phyloP scores from a whole-genome alignment of 306 rosid genomes.

The Dicorynia guianensis region DNA sequence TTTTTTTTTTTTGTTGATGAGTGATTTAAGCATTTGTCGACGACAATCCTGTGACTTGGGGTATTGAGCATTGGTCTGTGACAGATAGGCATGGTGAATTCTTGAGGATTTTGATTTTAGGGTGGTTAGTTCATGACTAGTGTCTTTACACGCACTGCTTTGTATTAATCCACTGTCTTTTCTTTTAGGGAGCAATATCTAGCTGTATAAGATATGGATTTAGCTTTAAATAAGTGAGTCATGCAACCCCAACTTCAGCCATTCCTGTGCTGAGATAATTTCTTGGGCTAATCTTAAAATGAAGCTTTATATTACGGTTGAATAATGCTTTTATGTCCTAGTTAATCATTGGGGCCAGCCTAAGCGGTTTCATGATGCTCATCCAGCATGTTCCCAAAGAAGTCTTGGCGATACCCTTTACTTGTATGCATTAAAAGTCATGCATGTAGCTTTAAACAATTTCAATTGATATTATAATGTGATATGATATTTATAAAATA shows the following conservation, averaged over 20 bases:
- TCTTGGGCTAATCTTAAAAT: too few species aligned
- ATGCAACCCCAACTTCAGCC: too few species aligned
- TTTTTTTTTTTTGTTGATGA: neutral
- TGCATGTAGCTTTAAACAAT: slow-evolving; percentile 16
- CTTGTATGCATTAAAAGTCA: slow-evolving; percentile 15
- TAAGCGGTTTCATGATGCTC: neutral
- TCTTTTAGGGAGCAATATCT: too few species aligned
- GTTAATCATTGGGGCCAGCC: too few species aligned
- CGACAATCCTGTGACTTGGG: neutral
- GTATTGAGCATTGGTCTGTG: slow-evolving; percentile 21
- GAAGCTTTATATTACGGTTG: too few species aligned
- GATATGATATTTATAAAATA: neutral
- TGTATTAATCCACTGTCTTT: too few species aligned
- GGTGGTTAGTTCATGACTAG: neutral
- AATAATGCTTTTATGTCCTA: too few species aligned
- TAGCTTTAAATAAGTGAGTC: too few species aligned
- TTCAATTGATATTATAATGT: slow-evolving; percentile 9
- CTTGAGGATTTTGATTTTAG: slow-evolving; percentile 3
- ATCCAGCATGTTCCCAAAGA: slow-evolving; percentile 30
- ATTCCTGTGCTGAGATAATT: too few species aligned
- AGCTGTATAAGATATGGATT: too few species aligned
- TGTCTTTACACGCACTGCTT: neutral
- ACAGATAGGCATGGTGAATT: neutral
- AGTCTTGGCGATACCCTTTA: slow-evolving; percentile 5
- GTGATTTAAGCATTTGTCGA: slow-evolving; percentile 16